Evolutionary conservation across 2,329 filamentous ascomycete species (phyloP).

Genomic region (Neodidymelliopsis sp.): DNA sequence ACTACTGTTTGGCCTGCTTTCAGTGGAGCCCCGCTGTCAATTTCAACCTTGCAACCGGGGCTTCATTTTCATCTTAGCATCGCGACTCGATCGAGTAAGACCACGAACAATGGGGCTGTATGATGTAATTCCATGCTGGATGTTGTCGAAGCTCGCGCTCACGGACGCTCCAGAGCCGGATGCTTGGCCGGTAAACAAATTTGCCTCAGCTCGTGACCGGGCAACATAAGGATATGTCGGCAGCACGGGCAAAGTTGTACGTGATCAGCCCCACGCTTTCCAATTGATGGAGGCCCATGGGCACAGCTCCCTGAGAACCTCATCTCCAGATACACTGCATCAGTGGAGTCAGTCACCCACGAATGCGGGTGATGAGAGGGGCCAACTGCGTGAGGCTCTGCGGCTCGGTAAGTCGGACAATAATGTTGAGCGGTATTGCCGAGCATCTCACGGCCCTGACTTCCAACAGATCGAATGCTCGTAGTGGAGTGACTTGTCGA

Average conservation of each 20-base stretch:
- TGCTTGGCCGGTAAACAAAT: slow-evolving; percentile 13
- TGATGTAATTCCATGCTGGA: slow-evolving; percentile 32
- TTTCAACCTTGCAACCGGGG: slow-evolving; percentile 25
- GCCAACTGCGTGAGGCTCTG: slow-evolving; percentile 9
- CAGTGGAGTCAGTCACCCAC: slow-evolving; percentile 19
- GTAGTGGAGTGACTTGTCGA: slow-evolving; percentile 5
- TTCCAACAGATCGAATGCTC: slow-evolving; percentile 1
- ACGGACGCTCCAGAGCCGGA: slow-evolving; percentile 12
- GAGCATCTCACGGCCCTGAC: slow-evolving; percentile 8
- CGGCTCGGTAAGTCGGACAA: slow-evolving; percentile 4
- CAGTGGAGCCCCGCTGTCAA: slow-evolving; percentile 34
- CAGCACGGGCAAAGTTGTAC: slow-evolving; percentile 20
- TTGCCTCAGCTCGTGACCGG: slow-evolving; percentile 23
- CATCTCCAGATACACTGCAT: slow-evolving; percentile 9
- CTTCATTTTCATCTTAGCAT: slow-evolving; percentile 26
- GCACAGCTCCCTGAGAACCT: slow-evolving; percentile 7
- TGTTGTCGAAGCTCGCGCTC: slow-evolving; percentile 16
- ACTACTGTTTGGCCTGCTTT: slow-evolving; percentile 22
- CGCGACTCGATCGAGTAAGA: slow-evolving; percentile 26
- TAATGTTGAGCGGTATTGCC: slow-evolving; percentile 12
- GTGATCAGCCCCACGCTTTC: slow-evolving; percentile 20
- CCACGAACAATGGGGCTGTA: slow-evolving; percentile 26
- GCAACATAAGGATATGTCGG: slow-evolving; percentile 16
- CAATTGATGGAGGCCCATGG: slow-evolving; percentile 20
- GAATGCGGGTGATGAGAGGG: slow-evolving; percentile 10